phyloP scores from a whole-genome alignment of 1,284 basidiomycete species.

The Tausonia pullulans region DNA sequence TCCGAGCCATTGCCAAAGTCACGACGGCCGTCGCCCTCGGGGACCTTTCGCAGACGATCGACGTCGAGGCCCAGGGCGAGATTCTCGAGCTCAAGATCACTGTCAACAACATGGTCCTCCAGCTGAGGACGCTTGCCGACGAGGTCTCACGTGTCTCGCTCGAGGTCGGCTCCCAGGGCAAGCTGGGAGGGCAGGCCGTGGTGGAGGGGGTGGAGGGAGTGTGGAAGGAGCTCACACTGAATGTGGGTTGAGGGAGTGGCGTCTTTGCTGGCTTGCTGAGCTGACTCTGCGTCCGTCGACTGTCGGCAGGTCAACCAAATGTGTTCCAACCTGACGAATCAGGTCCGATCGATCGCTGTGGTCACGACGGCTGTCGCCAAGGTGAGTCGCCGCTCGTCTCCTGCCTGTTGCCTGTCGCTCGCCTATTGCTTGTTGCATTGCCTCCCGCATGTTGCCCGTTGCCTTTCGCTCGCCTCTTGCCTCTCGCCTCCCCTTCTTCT shows the following conservation, averaged over 20 bases:
- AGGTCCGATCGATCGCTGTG: slow-evolving; percentile 82
- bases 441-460: no score
- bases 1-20: slow-evolving; percentile 85
- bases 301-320: slow-evolving; percentile 69
- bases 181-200: slow-evolving; percentile 56
- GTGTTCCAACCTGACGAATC: slow-evolving; percentile 79
- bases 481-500: slow-evolving; percentile 6
- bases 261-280: not conserved
- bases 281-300: not conserved
- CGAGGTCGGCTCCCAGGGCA: slow-evolving; percentile 83
- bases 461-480: slow-evolving; percentile 15
- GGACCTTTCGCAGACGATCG: slow-evolving; percentile 90
- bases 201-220: slow-evolving; percentile 93
- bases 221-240: slow-evolving; percentile 81
- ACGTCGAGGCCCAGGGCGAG: slow-evolving; percentile 91
- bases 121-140: slow-evolving; percentile 76
- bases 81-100: slow-evolving; percentile 96
- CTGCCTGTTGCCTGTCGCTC: no score
- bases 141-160: slow-evolving; percentile 94
- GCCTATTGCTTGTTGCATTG: slow-evolving; percentile 15
- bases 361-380: slow-evolving; percentile 84
- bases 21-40: slow-evolving; percentile 97
- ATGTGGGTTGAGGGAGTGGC: slow-evolving; percentile 44
- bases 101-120: slow-evolving; percentile 94
- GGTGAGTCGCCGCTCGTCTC: slow-evolving; percentile 24